phyloP scores from a whole-genome alignment of 805 yeast genomes.

The Nakazawaea pomicola region DNA sequence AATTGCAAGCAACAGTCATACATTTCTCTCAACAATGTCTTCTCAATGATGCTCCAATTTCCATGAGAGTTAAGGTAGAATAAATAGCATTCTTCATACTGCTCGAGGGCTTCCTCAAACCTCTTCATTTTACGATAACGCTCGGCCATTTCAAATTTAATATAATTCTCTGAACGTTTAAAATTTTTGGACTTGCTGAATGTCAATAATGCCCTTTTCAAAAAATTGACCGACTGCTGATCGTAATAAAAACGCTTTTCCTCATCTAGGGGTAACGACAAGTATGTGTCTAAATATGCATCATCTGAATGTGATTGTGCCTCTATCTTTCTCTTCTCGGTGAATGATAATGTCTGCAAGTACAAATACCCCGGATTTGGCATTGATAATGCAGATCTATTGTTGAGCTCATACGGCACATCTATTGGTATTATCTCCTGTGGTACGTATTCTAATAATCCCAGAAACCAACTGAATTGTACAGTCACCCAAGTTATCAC shows the following conservation, averaged over 20 bases:
- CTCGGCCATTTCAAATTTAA: slow-evolving; percentile 49
- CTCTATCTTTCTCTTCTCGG: slow-evolving; percentile 20
- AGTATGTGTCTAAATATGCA: slow-evolving; percentile 20
- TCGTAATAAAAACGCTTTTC: slow-evolving; percentile 20
- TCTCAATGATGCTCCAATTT: slow-evolving; percentile 34
- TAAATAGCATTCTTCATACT: slow-evolving; percentile 24
- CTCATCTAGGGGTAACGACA: slow-evolving; percentile 21
- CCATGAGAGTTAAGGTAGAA: no score
- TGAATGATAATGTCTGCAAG: slow-evolving; percentile 31
- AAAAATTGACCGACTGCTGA: slow-evolving; percentile 21
- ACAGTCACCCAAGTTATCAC: slow-evolving; percentile 49
- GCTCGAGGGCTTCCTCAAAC: slow-evolving; percentile 36
- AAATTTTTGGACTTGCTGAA: slow-evolving; percentile 33
- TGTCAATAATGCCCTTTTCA: slow-evolving; percentile 31
- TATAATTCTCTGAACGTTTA: slow-evolving; percentile 34
- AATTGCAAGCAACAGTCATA: slow-evolving; percentile 32
- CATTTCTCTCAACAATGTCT: slow-evolving; percentile 30
- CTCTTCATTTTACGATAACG: slow-evolving; percentile 28
- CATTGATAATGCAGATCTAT: slow-evolving; percentile 25
- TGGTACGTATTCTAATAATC: slow-evolving; percentile 47
- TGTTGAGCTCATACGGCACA: slow-evolving; percentile 26
- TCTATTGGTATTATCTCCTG: slow-evolving; percentile 33
- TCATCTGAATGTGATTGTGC: slow-evolving; percentile 10
- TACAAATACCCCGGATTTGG: slow-evolving; percentile 40
- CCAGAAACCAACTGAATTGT: slow-evolving; percentile 67